Evolutionary conservation across 805 yeast genomes (phyloP).

Genomic region (Saccharomycopsis sp.): DNA sequence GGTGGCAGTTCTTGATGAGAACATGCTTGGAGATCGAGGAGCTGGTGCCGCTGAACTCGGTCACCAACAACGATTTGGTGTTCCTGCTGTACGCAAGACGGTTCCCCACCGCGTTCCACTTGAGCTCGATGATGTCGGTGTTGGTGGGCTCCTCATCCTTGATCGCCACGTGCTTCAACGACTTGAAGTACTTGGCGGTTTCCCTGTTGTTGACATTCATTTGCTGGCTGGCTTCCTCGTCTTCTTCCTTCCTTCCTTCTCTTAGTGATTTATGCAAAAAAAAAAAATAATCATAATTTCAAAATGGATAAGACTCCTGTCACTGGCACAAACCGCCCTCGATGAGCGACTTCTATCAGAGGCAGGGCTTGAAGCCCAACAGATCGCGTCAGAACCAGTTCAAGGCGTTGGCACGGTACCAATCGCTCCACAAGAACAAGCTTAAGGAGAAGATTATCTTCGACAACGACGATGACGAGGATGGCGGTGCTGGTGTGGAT

Average conservation of each 20-base stretch:
- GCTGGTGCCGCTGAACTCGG: not conserved
- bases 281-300: no score
- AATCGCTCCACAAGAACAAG: no score
- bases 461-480: not conserved
- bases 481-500: slow-evolving; percentile 9
- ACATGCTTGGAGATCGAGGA: not conserved
- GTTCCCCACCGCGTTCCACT: slow-evolving; percentile 13
- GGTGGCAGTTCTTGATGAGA: slow-evolving; percentile 5
- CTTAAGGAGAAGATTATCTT: not conserved
- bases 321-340: not conserved
- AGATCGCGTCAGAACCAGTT: not conserved
- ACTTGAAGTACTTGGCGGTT: slow-evolving; percentile 5
- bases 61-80: not conserved
- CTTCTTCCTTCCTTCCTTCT: no score
- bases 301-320: no score
- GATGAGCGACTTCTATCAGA: not conserved
- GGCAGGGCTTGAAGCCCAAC: not conserved
- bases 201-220: not conserved
- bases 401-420: not conserved
- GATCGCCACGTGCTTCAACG: slow-evolving; percentile 4
- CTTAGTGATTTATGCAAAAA: no score
- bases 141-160: slow-evolving; percentile 6
- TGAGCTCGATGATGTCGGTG: slow-evolving; percentile 4
- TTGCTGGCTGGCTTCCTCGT: no score
- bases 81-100: slow-evolving; percentile 8